Base-by-base conservation (phyloP, 306 rosid genomes). In the Vigna reflexopilosa region DNA sequence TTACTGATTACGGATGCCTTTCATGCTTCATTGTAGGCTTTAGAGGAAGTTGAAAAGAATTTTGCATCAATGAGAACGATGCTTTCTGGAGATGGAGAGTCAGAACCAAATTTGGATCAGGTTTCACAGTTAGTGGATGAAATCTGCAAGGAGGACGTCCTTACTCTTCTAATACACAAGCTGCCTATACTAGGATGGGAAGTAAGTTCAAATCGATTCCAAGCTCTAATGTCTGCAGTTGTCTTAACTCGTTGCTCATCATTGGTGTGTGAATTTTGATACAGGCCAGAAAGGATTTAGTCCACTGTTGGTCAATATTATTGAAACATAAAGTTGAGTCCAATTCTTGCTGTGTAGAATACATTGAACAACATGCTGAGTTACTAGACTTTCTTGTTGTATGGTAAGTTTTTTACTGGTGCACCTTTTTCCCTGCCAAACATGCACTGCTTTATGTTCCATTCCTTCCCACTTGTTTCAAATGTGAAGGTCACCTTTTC, bases 1-100 rank as follows among this genome's bases (percentile, higher is more conserved):
- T 74, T 67, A 74, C 42, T 83, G 66, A 19, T 26, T 61, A 78
- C 65, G 78, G 58, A 86, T 72, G 49, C 54, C 57, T 57, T 51
- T 58, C 49, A 22, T 81, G 32, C 64, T 77, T 80, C 26, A 51
- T 81, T 28, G 51, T 77, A 95, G 99, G 98, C 97, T 69, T 68
- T 91, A 78, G 99, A 95, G 79, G 99, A 95, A 69, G 98, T 95
- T 66, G 99, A 93, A 76, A 95, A 93, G 90, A 91, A 93, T 86
- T 91, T 95, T 62, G 86, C 68, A 15, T 82, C 86, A 51, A 86
- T 95, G 99, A 91, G 87, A 86, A 81, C 90, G 75, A 83, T 95
- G 99, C 84, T 93, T 48, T 85, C 87, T 28, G 98, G 99, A 62
- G 99, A 95, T 30, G 98, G 90, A 16, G 99, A 93, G 86, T 83